Conservation (phyloP, 805 yeast species). For the Priceomyces haplophilus region DNA sequence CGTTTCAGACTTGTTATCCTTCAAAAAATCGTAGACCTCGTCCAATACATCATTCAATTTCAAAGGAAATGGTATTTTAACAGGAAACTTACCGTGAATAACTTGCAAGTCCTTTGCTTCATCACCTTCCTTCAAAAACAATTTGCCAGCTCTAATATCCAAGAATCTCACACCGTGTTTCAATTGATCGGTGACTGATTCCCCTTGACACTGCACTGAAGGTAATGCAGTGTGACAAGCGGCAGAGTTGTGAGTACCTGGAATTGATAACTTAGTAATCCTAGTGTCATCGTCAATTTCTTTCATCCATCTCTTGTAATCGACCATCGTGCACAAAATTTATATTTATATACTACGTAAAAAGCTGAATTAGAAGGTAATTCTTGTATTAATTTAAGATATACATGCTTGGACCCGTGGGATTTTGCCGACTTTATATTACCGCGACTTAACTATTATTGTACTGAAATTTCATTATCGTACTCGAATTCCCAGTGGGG, state of each 20-base stretch:
- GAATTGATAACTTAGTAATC: conserved; percentile 57
- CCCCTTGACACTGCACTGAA: conserved; percentile 74
- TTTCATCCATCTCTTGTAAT: conserved; percentile 52
- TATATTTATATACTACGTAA: not conserved
- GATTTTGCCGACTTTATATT: not conserved
- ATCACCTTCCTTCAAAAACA: conserved; percentile 50
- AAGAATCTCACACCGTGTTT: conserved; percentile 72
- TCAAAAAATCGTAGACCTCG: conserved; percentile 58
- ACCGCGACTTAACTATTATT: not conserved
- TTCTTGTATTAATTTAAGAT: too few species aligned
- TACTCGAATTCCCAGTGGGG: too few species aligned
- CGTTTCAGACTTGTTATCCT: conserved; percentile 51
- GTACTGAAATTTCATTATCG: conserved; percentile 1
- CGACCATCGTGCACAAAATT: conserved; percentile 29
- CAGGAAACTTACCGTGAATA: conserved; percentile 76
- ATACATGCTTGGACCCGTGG: not conserved
- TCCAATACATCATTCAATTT: conserved; percentile 50
- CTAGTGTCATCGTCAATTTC: conserved; percentile 49
- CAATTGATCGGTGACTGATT: conserved; percentile 57
- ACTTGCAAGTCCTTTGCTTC: conserved; percentile 57
- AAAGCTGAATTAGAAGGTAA: not conserved
- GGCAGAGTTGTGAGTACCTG: conserved; percentile 85
- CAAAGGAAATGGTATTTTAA: conserved; percentile 55
- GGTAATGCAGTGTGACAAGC: conserved; percentile 72
- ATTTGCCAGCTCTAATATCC: conserved; percentile 63